Percentiles rank a stretch among this genome's conserved stretches.
Conservation (phyloP, 2,329 filamentous ascomycete species). For the Aspergillus puulaauensis region DNA sequence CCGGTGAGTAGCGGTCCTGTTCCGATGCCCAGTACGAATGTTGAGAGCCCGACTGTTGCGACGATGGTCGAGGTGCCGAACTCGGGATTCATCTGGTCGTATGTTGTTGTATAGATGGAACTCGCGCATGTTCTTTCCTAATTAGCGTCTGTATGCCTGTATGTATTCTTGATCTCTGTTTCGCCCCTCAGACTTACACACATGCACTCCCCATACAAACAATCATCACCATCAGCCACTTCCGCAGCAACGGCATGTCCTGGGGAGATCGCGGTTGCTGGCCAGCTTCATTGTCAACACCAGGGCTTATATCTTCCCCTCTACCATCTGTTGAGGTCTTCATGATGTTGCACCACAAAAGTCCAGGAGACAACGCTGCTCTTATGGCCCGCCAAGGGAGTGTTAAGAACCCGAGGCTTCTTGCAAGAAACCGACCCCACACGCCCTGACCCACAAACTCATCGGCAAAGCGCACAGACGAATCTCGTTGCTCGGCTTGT, state of each 20-base stretch:
- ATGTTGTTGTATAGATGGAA: slow-evolving; percentile 82
- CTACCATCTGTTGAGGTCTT: too few species aligned
- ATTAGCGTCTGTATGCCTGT: background rate
- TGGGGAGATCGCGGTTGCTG: background rate
- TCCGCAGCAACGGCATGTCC: background rate
- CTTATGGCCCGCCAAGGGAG: background rate
- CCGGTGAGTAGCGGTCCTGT: slow-evolving; percentile 17
- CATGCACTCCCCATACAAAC: background rate
- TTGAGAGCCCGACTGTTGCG: background rate
- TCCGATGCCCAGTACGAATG: slow-evolving; percentile 68
- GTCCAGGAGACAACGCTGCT: background rate
- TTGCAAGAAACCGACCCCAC: background rate
- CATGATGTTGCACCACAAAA: too few species aligned
- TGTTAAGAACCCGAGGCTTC: background rate
- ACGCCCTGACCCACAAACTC: background rate
- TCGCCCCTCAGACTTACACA: background rate
- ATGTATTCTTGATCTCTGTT: too few species aligned
- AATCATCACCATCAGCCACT: background rate
- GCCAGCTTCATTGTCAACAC: too few species aligned
- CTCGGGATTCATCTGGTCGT: slow-evolving; percentile 70
- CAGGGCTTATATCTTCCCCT: background rate
- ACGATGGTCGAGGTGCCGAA: slow-evolving; percentile 53
- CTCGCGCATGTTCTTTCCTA: background rate
- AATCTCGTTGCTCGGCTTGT: too few species aligned
- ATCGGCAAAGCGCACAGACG: too few species aligned